A percentile compares a stretch with the other conserved stretches of the same genome.
Evolutionary conservation across 768 basidiomycete species (phyloP).

Genomic region (Trametopsis cervina): DNA sequence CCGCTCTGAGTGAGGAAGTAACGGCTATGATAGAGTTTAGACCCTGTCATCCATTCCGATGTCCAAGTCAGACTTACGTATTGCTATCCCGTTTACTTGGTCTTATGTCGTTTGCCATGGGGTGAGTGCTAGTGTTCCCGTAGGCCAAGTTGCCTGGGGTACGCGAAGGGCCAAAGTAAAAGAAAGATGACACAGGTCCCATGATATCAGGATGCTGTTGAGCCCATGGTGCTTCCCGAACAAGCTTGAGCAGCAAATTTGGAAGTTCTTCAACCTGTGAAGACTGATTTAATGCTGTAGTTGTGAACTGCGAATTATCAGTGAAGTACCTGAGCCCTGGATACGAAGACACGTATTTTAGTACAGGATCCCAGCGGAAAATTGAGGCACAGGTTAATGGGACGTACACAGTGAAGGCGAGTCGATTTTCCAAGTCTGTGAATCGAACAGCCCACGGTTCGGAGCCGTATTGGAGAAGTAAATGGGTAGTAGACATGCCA

Average conservation of each 20-base stretch:
- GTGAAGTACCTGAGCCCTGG: not conserved
- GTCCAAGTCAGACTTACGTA: no score
- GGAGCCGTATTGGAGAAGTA: constrained; percentile 58
- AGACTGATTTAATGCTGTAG: not conserved
- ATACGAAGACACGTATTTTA: not conserved
- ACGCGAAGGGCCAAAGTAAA: constrained; percentile 66
- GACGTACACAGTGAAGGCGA: constrained; percentile 65
- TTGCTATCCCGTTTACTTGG: constrained; percentile 50
- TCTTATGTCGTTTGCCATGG: constrained; percentile 52
- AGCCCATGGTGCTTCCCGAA: constrained; percentile 60
- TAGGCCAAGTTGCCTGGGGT: constrained; percentile 60
- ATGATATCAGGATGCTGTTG: constrained; percentile 63
- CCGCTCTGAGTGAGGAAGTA: constrained; percentile 71
- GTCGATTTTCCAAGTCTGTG: constrained; percentile 55
- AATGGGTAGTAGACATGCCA: constrained; percentile 33
- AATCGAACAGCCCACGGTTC: constrained; percentile 56
- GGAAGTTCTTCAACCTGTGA: constrained; percentile 47
- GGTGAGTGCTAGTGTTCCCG: constrained; percentile 49
- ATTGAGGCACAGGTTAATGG: not conserved
- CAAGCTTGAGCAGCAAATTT: constrained; percentile 57
- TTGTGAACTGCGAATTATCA: not conserved
- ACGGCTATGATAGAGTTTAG: constrained; percentile 35
- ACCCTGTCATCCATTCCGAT: no score
- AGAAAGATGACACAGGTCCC: constrained; percentile 74
- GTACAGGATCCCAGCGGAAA: not conserved